These are phyloP conservation scores for Cercospora beticola DNA, from an alignment of 2,329 filamentous ascomycete genomes.

Conservation along the genomic window DNA sequence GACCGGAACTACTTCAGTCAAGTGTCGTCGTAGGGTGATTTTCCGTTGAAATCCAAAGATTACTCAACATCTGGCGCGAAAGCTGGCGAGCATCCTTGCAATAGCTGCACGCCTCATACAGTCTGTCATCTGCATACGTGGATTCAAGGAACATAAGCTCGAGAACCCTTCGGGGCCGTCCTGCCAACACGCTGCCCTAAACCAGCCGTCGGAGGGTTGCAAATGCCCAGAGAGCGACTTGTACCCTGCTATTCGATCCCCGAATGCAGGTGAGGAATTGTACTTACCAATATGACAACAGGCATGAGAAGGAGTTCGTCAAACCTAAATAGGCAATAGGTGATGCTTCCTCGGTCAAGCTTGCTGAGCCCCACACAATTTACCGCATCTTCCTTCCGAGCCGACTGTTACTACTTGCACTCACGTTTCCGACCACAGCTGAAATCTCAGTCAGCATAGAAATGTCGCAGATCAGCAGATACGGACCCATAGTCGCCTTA, in stretches of 20 bases:
- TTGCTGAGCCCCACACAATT: background rate
- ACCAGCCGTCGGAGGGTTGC: too few relatives aligned
- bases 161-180: too few relatives aligned
- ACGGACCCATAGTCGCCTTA: background rate
- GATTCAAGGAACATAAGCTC: too few relatives aligned
- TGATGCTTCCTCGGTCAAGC: background rate
- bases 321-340: background rate
- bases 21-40: background rate
- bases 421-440: background rate
- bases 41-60: background rate
- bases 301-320: background rate
- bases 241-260: too few relatives aligned
- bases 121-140: too few relatives aligned
- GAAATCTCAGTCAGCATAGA: background rate
- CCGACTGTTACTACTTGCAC: background rate
- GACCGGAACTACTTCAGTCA: background rate
- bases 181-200: too few relatives aligned
- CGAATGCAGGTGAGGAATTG: too few relatives aligned
- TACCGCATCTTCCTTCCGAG: background rate
- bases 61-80: background rate
- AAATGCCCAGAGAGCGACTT: too few relatives aligned
- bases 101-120: background rate
- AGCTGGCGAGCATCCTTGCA: background rate
- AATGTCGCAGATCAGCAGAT: constrained; percentile 3
- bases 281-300: background rate